These are phyloP conservation scores for Trichophyton equinum DNA, from an alignment of 2,329 filamentous ascomycete genomes.

Conservation along the genomic window DNA sequence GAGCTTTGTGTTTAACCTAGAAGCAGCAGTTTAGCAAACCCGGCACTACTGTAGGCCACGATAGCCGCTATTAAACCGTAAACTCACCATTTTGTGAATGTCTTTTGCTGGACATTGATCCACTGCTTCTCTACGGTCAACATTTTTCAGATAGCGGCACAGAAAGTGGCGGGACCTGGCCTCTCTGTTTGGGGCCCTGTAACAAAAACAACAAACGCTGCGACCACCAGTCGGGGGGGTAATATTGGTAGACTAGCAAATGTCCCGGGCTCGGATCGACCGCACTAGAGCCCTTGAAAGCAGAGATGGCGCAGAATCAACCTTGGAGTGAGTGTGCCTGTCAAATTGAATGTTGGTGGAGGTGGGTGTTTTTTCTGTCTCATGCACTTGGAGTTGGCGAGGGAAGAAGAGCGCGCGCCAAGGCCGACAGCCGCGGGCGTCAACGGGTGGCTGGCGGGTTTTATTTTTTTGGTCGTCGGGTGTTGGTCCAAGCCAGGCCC, in stretches of 20 bases:
- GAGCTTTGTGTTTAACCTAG: slow-evolving; percentile 91
- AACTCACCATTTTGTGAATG: slow-evolving; percentile 85
- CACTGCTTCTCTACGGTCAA: slow-evolving; percentile 48
- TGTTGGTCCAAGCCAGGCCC: too few relatives aligned
- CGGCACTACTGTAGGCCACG: not conserved
- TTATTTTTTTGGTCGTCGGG: too few relatives aligned
- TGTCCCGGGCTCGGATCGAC: not conserved
- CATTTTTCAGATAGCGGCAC: slow-evolving; percentile 20
- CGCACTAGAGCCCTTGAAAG: not conserved
- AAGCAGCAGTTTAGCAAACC: not conserved
- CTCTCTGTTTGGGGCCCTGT: slow-evolving; percentile 2
- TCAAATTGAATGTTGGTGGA: not conserved
- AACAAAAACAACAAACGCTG: not conserved
- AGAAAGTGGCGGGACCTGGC: slow-evolving; percentile 5
- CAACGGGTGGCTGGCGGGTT: not conserved
- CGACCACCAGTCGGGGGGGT: not conserved
- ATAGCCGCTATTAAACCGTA: slow-evolving; percentile 7
- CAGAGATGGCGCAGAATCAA: not conserved
- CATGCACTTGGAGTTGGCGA: not conserved
- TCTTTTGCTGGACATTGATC: slow-evolving; percentile 87
- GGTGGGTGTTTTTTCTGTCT: not conserved
- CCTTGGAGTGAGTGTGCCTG: not conserved
- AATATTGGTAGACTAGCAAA: not conserved
- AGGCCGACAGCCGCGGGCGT: not conserved
- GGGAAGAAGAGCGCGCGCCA: not conserved